Conservation (phyloP, 2,329 filamentous ascomycete species). For the Cadophora luteo-olivacea region DNA sequence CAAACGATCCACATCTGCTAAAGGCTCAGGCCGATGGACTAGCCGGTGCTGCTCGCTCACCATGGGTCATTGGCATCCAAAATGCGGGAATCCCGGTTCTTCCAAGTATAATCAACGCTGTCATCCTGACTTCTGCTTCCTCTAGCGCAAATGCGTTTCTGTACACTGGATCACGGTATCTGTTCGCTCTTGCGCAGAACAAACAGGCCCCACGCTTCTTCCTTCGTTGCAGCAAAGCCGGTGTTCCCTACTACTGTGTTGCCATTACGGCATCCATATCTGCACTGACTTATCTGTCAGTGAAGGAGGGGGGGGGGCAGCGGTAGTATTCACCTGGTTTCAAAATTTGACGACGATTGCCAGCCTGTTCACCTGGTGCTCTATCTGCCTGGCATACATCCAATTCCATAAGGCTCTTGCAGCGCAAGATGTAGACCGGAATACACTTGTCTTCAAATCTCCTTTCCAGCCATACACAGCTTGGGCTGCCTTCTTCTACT, state of each 20-base stretch:
- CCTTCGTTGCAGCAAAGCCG: constrained; percentile 64
- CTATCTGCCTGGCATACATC: constrained; percentile 74
- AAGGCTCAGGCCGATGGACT: constrained; percentile 65
- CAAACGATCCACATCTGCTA: constrained; percentile 67
- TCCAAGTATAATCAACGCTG: constrained; percentile 75
- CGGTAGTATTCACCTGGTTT: constrained; percentile 50
- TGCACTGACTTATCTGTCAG: constrained; percentile 74
- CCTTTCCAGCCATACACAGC: constrained; percentile 75
- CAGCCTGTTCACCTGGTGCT: constrained; percentile 75
- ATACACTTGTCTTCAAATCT: constrained; percentile 73
- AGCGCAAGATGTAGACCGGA: constrained; percentile 71
- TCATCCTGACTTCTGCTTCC: constrained; percentile 70
- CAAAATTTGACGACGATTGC: constrained; percentile 71
- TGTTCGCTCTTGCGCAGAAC: constrained; percentile 61
- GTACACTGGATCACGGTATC: constrained; percentile 42
- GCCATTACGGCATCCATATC: constrained; percentile 69
- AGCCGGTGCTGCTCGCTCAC: constrained; percentile 72
- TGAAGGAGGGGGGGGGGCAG: constrained; percentile 60
- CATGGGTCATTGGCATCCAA: constrained; percentile 73
- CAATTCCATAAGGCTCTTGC: constrained; percentile 73
- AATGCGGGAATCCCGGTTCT: constrained; percentile 66
- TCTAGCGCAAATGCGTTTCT: constrained; percentile 43
- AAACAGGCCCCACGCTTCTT: constrained; percentile 69
- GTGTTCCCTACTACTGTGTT: constrained; percentile 77
- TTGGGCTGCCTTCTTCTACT: constrained; percentile 66